Evolutionary conservation across 495 filamentous ascomycete species (phyloP), one percentile per base, ranked within the genome.

Genomic region (Aspergillus conjunctus): DNA sequence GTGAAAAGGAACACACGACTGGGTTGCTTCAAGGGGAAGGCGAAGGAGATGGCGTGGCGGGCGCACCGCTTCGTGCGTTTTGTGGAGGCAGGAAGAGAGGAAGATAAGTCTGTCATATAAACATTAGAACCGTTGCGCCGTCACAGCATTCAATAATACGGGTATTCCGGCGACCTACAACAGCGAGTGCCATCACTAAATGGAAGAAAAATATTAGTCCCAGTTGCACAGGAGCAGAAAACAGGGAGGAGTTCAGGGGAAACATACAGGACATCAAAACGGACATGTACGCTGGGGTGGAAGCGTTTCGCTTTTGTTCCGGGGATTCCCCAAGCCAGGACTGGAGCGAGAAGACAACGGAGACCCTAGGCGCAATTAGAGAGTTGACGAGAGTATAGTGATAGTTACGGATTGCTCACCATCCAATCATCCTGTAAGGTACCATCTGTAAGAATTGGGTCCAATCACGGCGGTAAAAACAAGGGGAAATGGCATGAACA

Each of bases 251-350:
- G 26, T 18, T 33, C 34, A 21, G 4, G 58, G 50, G 32, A 15
- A 8, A 81, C 91, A 69, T 80, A 96, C 91, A 71, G 11, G 91
- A 83, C 92, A 97, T 96, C 64, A 87, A 82, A 45, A 95, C 88
- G 51, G 85, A 87, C 76, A 95, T 90, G 70, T 91, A 91, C 14
- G 86, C 87, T n/a, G 92, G 92, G 6, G 90, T 92, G 43, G 79
- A 76, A 45, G 79, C 71, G 57, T 73, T 87, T 66, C 82, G 86
- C 74, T 83, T 87, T 67, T 88, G 80, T 41, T 92, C 91, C 49
- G 88, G 84, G 63, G 87, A 89, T 78, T 96, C 92, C 59, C 87
- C 87, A 17, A 97, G 82, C 92, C 91, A 96, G 63, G 79, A 84
- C 76, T 96, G 91, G 44, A 96, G 74, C 55, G 91, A 85, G 73